A percentile compares a stretch with the other conserved stretches of the same genome.
Conservation (phyloP, 768 basidiomycete genomes). For the Tylopilus subfusipes region DNA sequence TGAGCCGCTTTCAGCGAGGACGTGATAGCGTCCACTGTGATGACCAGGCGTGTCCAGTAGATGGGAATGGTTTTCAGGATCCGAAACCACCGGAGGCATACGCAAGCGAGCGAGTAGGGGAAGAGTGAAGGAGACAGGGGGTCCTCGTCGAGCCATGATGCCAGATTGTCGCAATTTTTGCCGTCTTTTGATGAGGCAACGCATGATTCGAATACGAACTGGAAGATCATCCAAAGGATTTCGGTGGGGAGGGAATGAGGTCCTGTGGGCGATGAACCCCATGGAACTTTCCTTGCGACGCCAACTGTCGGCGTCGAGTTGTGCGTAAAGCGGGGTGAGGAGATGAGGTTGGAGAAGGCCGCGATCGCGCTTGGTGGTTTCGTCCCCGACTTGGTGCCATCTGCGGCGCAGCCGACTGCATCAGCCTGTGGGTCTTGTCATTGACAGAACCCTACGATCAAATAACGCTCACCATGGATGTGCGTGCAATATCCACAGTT, state of each 20-base stretch:
- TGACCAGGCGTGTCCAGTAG: slow-evolving; percentile 11
- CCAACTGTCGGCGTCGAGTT: background rate
- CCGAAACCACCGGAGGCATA: slow-evolving; percentile 6
- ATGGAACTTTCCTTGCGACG: background rate
- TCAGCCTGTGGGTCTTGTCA: background rate
- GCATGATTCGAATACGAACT: slow-evolving; percentile 5
- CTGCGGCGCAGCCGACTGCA: no score
- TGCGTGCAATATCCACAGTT: no score
- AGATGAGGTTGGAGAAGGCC: slow-evolving; percentile 6
- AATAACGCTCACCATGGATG: no score
- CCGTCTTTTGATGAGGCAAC: background rate
- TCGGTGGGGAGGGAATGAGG: slow-evolving; percentile 10
- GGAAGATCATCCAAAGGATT: slow-evolving; percentile 8
- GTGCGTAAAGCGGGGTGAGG: background rate
- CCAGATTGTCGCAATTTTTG: background rate
- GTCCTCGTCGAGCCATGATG: slow-evolving; percentile 4
- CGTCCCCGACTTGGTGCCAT: background rate
- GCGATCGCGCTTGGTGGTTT: slow-evolving; percentile 1
- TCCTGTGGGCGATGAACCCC: background rate
- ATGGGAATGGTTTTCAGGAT: slow-evolving; percentile 1
- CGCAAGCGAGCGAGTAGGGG: slow-evolving; percentile 8
- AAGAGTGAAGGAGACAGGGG: slow-evolving; percentile 7
- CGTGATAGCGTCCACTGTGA: background rate
- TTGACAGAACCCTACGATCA: background rate
- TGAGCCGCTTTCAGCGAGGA: background rate